phyloP scores from a whole-genome alignment of 2,329 filamentous ascomycete species.

The Claviceps monticola region DNA sequence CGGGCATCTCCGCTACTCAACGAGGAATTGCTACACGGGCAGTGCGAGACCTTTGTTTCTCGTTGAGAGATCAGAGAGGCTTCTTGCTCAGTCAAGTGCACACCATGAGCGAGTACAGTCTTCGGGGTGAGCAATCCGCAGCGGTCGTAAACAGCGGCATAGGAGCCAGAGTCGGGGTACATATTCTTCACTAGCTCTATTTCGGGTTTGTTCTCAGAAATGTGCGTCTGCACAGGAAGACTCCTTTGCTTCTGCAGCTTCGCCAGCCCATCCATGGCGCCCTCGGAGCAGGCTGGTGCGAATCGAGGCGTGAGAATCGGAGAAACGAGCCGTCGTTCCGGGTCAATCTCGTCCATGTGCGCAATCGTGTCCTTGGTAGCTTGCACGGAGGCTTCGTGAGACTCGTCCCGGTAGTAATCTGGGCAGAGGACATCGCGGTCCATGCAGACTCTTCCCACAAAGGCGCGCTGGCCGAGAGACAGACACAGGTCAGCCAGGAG shows the following conservation, averaged over 20 bases:
- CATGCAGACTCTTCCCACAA: conserved; percentile 94
- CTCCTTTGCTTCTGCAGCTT: conserved; percentile 45
- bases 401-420: conserved; percentile 65
- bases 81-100: conserved; percentile 61
- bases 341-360: conserved; percentile 57
- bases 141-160: conserved; percentile 68
- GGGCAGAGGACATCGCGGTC: conserved; percentile 54
- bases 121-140: conserved; percentile 52
- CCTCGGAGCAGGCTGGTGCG: conserved; percentile 46
- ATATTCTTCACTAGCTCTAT: conserved; percentile 53
- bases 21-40: conserved; percentile 73
- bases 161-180: conserved; percentile 51
- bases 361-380: conserved; percentile 46
- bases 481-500: conserved; percentile 75
- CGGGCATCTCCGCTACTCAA: conserved; percentile 67
- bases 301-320: conserved; percentile 70
- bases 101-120: conserved; percentile 75
- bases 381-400: conserved; percentile 39
- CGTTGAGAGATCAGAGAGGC: conserved; percentile 46
- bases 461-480: conserved; percentile 68
- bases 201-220: conserved; percentile 71
- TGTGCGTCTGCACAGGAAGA: conserved; percentile 74
- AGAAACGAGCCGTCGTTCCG: conserved; percentile 46
- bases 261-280: conserved; percentile 50
- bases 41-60: conserved; percentile 62